Percentiles rank a stretch among this genome's conserved stretches.
These are phyloP conservation scores for Madurella fahalii DNA, from an alignment of 2,329 filamentous ascomycete species.

Conservation along the genomic window DNA sequence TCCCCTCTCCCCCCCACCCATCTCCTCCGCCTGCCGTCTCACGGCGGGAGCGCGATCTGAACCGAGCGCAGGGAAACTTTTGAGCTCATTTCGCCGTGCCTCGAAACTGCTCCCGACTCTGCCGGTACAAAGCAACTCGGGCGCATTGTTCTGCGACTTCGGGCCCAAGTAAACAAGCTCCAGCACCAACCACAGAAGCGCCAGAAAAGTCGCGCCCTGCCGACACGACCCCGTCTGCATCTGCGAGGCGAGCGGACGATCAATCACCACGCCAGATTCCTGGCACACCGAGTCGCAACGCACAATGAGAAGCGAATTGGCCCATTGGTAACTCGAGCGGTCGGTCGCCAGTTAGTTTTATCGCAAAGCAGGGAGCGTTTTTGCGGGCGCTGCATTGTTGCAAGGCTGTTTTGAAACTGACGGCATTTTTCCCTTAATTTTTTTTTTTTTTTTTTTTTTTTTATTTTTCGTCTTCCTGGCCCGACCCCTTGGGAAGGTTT, in stretches of 20 bases:
- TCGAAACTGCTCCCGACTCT: conserved; percentile 6
- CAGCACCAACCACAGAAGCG: neutral
- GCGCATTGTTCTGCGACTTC: conserved; percentile 22
- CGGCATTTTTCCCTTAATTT: conserved; percentile 14
- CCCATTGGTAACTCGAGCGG: conserved; percentile 21
- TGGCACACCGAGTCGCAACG: conserved; percentile 34
- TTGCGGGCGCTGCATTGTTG: conserved; percentile 18
- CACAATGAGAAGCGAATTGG: conserved; percentile 43
- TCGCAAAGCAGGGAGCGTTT: conserved; percentile 14
- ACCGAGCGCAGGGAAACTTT: conserved; percentile 8
- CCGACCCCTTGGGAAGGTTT: conserved; percentile 11
- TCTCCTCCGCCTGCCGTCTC: conserved; percentile 6
- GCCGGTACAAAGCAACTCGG: conserved; percentile 1
- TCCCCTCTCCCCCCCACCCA: conserved; percentile 2
- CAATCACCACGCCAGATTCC: conserved; percentile 7
- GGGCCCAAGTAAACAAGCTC: conserved; percentile 25
- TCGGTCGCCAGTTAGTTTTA: conserved; percentile 4
- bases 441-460: conserved; percentile 6
- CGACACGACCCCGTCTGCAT: neutral
- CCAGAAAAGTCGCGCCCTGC: conserved; percentile 9
- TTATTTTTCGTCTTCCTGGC: neutral
- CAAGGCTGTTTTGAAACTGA: conserved; percentile 20
- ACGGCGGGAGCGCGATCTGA: conserved; percentile 11
- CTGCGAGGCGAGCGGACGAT: conserved; percentile 1
- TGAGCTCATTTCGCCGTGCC: conserved; percentile 9